These are phyloP conservation scores for Linum usitatissimum DNA, from an alignment of 345 rosid species.

Conservation along the genomic window DNA sequence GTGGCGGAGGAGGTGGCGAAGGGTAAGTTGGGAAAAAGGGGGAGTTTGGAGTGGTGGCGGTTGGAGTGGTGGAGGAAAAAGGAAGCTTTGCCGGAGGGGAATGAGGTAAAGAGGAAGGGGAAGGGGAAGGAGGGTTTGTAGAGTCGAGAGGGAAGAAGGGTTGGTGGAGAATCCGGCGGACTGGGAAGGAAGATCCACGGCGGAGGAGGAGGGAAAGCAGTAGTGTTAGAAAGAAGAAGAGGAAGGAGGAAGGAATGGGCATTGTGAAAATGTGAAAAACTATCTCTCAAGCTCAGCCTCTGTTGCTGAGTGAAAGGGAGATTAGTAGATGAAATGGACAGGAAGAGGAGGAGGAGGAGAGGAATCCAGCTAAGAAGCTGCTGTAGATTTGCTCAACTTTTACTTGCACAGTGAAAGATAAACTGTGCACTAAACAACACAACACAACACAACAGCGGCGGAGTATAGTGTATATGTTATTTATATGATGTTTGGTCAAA, in stretches of 20 bases:
- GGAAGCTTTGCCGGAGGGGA: conserved; percentile 15
- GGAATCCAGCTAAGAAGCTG: conserved; percentile 84
- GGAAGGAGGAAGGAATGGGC: conserved; percentile 1
- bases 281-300: conserved; percentile 9
- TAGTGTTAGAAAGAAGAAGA: conserved; percentile 13
- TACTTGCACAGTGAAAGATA: neutral
- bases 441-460: neutral
- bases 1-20: conserved; percentile 75
- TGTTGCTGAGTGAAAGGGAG: conserved; percentile 10
- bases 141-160: conserved; percentile 48
- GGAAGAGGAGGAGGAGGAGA: conserved; percentile 17
- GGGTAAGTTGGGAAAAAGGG: conserved; percentile 77
- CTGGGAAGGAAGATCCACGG: conserved; percentile 9
- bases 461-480: neutral
- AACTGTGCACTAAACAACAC: too few relatives aligned
- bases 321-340: neutral
- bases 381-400: conserved; percentile 18
- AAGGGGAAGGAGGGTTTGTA: conserved; percentile 35
- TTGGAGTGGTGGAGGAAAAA: conserved; percentile 28
- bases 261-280: conserved; percentile 8
- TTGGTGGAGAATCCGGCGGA: conserved; percentile 70
- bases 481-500: neutral
- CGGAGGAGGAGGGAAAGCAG: conserved; percentile 13
- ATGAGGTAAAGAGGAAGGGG: conserved; percentile 32
- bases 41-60: conserved; percentile 30